Conservation (phyloP, 805 yeast genomes). For the Candida nanaspora region DNA sequence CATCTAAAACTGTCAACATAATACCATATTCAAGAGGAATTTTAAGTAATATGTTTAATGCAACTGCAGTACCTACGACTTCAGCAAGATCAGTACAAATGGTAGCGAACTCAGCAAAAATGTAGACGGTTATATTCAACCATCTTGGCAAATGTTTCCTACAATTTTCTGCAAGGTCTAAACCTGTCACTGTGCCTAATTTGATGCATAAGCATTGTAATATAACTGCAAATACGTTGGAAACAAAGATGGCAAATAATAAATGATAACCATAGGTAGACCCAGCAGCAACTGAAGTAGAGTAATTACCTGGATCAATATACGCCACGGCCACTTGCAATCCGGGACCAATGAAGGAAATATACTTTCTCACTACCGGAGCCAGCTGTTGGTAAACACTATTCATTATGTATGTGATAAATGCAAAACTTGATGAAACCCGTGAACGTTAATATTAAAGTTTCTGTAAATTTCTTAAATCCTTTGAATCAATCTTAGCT, state of each 20-base stretch:
- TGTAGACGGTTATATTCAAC: slow-evolving; percentile 56
- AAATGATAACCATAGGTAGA: slow-evolving; percentile 70
- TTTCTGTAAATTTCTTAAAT: too few species aligned
- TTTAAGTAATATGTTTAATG: slow-evolving; percentile 66
- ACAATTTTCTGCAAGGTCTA: slow-evolving; percentile 83
- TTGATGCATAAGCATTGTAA: slow-evolving; percentile 79
- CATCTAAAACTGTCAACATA: slow-evolving; percentile 73
- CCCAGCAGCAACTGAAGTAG: slow-evolving; percentile 86
- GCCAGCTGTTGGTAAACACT: not conserved
- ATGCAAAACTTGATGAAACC: not conserved
- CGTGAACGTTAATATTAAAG: too few species aligned
- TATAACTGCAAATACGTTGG: slow-evolving; percentile 80
- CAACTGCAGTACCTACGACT: slow-evolving; percentile 89
- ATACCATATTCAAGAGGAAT: slow-evolving; percentile 76
- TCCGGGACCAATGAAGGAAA: slow-evolving; percentile 79
- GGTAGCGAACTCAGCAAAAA: slow-evolving; percentile 78
- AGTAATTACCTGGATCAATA: slow-evolving; percentile 91
- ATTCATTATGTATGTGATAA: not conserved
- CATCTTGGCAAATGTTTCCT: slow-evolving; percentile 60
- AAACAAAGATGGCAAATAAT: slow-evolving; percentile 62
- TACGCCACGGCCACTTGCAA: slow-evolving; percentile 84
- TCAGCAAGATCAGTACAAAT: slow-evolving; percentile 92
- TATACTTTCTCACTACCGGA: slow-evolving; percentile 35
- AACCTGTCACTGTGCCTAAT: slow-evolving; percentile 83
- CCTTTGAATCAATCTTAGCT: too few species aligned